Conservation (phyloP, 306 rosid genomes). For the Rosa multiflora region DNA sequence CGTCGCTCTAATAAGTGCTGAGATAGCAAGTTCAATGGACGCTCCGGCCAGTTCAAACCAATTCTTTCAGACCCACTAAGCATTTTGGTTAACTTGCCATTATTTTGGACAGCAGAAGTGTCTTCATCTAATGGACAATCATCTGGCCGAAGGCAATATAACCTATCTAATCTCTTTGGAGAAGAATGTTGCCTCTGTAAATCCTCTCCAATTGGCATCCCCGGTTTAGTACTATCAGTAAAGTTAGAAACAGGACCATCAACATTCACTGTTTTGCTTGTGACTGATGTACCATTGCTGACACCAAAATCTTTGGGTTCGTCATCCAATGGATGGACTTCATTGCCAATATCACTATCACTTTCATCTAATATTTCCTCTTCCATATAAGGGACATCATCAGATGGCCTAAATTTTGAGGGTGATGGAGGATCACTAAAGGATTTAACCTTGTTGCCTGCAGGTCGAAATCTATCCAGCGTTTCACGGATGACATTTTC, state of each 20-base stretch:
- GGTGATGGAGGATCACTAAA: slow-evolving; percentile 96
- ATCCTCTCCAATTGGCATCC: slow-evolving; percentile 30
- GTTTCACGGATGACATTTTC: slow-evolving; percentile 73
- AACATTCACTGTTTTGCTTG: slow-evolving; percentile 23
- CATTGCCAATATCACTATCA: slow-evolving; percentile 83
- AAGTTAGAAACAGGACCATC: slow-evolving; percentile 36
- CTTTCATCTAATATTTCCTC: slow-evolving; percentile 71
- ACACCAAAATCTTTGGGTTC: slow-evolving; percentile 40
- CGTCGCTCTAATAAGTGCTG: slow-evolving; percentile 50
- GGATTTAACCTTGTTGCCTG: slow-evolving; percentile 54
- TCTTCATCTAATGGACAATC: slow-evolving; percentile 29
- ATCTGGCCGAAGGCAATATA: slow-evolving; percentile 56
- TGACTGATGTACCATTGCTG: slow-evolving; percentile 19
- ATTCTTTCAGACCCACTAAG: slow-evolving; percentile 77
- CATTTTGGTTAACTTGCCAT: slow-evolving; percentile 53
- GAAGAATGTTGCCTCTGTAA: slow-evolving; percentile 49
- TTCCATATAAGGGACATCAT: slow-evolving; percentile 58
- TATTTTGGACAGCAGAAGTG: slow-evolving; percentile 34
- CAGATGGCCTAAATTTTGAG: slow-evolving; percentile 70
- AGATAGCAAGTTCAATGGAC: slow-evolving; percentile 61
- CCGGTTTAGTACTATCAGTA: slow-evolving; percentile 34
- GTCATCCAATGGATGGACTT: slow-evolving; percentile 69
- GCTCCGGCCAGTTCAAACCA: slow-evolving; percentile 95
- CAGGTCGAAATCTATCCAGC: slow-evolving; percentile 59
- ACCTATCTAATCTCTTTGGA: slow-evolving; percentile 59